Evolutionary conservation across 1,284 basidiomycete species (phyloP).

Genomic region (Pseudozyma sp.): DNA sequence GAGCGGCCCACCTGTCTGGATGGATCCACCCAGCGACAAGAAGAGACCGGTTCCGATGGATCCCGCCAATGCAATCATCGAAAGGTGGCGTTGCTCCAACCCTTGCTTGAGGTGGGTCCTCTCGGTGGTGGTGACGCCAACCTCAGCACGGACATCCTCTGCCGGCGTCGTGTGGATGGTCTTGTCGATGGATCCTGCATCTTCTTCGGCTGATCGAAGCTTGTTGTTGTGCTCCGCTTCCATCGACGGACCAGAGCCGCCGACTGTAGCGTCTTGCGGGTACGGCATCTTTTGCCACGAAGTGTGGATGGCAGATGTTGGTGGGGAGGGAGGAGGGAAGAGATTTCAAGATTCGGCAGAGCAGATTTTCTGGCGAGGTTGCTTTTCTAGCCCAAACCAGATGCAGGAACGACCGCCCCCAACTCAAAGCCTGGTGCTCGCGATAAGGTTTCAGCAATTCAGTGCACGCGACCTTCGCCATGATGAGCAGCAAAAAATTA

Average conservation of each 20-base stretch:
- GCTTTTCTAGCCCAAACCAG: not conserved
- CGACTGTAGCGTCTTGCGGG: constrained; percentile 2
- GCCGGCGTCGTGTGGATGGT: constrained; percentile 3
- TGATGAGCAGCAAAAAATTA: not conserved
- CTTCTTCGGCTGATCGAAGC: constrained; percentile 32
- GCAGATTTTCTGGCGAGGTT: no score
- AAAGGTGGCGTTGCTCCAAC: constrained; percentile 53
- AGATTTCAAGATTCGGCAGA: no score
- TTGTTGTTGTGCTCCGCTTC: constrained; percentile 33
- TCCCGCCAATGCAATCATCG: constrained; percentile 58
- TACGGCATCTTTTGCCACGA: constrained; percentile 8
- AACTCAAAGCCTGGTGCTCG: no score
- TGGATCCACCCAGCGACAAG: constrained; percentile 47
- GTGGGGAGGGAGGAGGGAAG: constrained; percentile 1
- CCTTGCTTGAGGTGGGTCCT: constrained; percentile 42
- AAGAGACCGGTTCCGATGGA: constrained; percentile 60
- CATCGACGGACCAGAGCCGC: constrained; percentile 12
- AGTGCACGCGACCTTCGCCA: no score
- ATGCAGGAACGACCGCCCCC: not conserved
- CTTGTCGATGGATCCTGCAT: constrained; percentile 26
- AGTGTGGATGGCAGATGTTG: not conserved
- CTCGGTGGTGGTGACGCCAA: constrained; percentile 28
- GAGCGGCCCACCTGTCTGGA: constrained; percentile 53
- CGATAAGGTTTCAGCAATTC: constrained; percentile 3
- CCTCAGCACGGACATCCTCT: constrained; percentile 7